These are phyloP conservation scores for Cryptosporidium sp. DNA, from an alignment of 169 alveolate species.

Conservation along the genomic window DNA sequence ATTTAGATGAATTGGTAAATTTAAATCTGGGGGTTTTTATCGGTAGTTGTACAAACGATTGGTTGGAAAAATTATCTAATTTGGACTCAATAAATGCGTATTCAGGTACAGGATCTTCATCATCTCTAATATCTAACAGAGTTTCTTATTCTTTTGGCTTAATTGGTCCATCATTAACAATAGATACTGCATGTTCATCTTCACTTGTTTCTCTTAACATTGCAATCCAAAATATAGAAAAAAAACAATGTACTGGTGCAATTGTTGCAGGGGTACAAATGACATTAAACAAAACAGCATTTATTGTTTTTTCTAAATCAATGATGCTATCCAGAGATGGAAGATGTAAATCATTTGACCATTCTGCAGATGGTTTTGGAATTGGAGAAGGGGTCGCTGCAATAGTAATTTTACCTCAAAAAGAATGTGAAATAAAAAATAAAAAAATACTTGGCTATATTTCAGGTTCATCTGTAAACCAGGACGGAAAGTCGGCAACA, in stretches of 20 bases:
- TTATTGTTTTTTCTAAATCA: conserved; percentile 76
- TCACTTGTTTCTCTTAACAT: conserved; percentile 51
- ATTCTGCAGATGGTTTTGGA: conserved; percentile 82
- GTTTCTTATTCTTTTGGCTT: conserved; percentile 57
- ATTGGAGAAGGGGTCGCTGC: conserved; percentile 84
- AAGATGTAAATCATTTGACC: conserved; percentile 83
- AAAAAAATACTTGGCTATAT: conserved; percentile 34
- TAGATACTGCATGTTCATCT: conserved; percentile 72
- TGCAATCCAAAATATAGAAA: conserved; percentile 64
- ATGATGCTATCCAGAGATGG: conserved; percentile 82
- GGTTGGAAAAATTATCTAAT: conserved; percentile 77
- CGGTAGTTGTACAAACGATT: conserved; percentile 81
- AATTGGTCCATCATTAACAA: conserved; percentile 62
- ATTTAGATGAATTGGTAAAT: conserved; percentile 40
- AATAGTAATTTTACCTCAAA: conserved; percentile 73
- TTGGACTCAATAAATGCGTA: conserved; percentile 65
- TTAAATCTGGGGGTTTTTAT: conserved; percentile 79
- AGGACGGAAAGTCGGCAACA: conserved; percentile 52
- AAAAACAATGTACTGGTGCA: conserved; percentile 59
- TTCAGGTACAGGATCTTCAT: conserved; percentile 80
- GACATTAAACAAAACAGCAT: conserved; percentile 74
- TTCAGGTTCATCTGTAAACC: conserved; percentile 62
- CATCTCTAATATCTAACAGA: conserved; percentile 73
- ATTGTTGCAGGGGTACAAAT: conserved; percentile 80
- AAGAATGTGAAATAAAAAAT: conserved; percentile 8